phyloP scores from a whole-genome alignment of 345 rosid genomes.

The Dimocarpus longan region DNA sequence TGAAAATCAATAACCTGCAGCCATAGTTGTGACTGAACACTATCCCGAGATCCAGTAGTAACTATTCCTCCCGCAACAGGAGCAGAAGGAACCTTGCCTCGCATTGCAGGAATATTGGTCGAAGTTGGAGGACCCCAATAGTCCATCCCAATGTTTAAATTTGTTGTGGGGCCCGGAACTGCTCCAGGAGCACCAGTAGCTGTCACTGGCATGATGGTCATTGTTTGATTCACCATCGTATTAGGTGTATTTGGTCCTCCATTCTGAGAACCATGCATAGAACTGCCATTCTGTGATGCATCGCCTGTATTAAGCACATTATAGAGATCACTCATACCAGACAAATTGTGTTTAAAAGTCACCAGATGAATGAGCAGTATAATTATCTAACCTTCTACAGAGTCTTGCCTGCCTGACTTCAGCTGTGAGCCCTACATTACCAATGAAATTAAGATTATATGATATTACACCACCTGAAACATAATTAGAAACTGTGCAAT shows the following conservation, averaged over 20 bases:
- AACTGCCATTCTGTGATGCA: slow-evolving; percentile 76
- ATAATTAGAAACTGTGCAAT: neutral
- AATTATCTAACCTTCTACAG: slow-evolving; percentile 60
- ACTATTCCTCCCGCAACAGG: slow-evolving; percentile 69
- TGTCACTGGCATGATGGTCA: slow-evolving; percentile 65
- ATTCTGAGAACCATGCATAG: slow-evolving; percentile 63
- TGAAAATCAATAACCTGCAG: slow-evolving; percentile 55
- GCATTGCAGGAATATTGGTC: slow-evolving; percentile 58
- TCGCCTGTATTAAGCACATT: slow-evolving; percentile 46
- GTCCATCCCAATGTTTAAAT: slow-evolving; percentile 97
- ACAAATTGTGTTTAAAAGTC: slow-evolving; percentile 1
- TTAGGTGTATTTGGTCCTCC: slow-evolving; percentile 60
- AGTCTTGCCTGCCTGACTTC: slow-evolving; percentile 79
- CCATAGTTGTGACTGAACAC: slow-evolving; percentile 79
- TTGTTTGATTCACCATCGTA: slow-evolving; percentile 47
- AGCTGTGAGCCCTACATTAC: slow-evolving; percentile 60
- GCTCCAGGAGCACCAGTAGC: slow-evolving; percentile 55
- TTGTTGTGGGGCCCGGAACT: slow-evolving; percentile 85
- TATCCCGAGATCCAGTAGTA: slow-evolving; percentile 67
- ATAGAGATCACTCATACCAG: slow-evolving; percentile 23
- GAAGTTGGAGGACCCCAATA: slow-evolving; percentile 90
- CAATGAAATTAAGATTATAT: slow-evolving; percentile 16
- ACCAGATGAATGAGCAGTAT: slow-evolving; percentile 1
- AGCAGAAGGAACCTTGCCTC: slow-evolving; percentile 71
- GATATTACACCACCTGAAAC: slow-evolving; percentile 5